Base-by-base conservation (phyloP, 139 green algal genomes). In the Coelastrella sp. region DNA sequence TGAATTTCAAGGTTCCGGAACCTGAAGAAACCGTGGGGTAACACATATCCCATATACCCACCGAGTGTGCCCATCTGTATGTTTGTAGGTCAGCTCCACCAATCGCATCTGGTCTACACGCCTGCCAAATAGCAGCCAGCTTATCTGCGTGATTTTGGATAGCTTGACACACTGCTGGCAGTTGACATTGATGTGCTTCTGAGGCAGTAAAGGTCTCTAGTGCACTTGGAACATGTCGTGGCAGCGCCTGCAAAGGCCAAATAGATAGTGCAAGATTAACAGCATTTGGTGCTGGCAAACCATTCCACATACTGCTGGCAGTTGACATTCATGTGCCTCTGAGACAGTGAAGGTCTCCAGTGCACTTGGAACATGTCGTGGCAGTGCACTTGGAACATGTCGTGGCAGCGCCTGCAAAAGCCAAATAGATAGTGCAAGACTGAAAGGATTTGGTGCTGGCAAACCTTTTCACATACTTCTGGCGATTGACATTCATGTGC, bases 1-100 rank as follows among this genome's bases (percentile, higher is more conserved):
- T n/a, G n/a, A n/a, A n/a, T n/a, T n/a, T n/a, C n/a, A n/a, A n/a
- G n/a, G n/a, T n/a, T n/a, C n/a, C n/a, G n/a, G n/a, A n/a, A 47
- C 32, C 1, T 47, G 32, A 47, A 47, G 0, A 47, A 47, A 47
- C 32, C 32, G 1, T 47, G 1, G 32, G 32, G 1, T 47, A 47
- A 47, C 32, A 0, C 32, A 47, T 4, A 75, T 11, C 57, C 2
- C 7, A 5, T 3, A 23, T 32, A 32, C 90, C 86, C 90, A 96
- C 93, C 81, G 95, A 94, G 85, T 97, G 92, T 3, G 95, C 96
- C 94, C 94, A 97, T 56, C 93, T 76, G 76, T 96, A 95, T 23
- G 92, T 76, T n/a, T 95, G 91, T 4, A 58, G n/a, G 56, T 57
- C 90, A 16, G 91, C 92, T 7, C 90, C 83, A 5, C 91, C 92